These are phyloP conservation scores for Cenococcum geophilum DNA, from an alignment of 495 filamentous ascomycete genomes.

Conservation along the genomic window DNA sequence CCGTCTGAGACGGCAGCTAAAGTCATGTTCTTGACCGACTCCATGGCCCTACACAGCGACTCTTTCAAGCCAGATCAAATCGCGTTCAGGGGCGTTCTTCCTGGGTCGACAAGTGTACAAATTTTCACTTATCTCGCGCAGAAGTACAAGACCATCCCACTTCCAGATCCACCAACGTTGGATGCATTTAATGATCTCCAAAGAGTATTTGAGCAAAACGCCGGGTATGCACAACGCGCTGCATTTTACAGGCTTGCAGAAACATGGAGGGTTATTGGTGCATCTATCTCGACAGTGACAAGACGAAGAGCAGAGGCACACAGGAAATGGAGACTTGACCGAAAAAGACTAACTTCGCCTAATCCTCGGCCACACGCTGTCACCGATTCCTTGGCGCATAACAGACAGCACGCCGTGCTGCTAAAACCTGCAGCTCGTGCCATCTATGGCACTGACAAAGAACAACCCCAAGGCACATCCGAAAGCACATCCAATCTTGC, in stretches of 20 bases:
- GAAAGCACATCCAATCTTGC: slow-evolving; percentile 67
- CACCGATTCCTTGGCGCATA: slow-evolving; percentile 14
- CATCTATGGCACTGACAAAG: slow-evolving; percentile 24
- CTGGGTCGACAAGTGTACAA: slow-evolving; percentile 23
- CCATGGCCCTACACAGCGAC: slow-evolving; percentile 30
- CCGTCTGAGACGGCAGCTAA: slow-evolving; percentile 28
- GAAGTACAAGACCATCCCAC: slow-evolving; percentile 32
- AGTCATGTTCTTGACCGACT: slow-evolving; percentile 33
- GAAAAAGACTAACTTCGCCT: slow-evolving; percentile 8
- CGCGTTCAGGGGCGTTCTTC: slow-evolving; percentile 29
- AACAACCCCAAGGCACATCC: slow-evolving; percentile 36
- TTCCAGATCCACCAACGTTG: slow-evolving; percentile 23
- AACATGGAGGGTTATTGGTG: slow-evolving; percentile 35
- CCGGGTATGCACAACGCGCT: slow-evolving; percentile 30
- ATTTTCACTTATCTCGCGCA: slow-evolving; percentile 37
- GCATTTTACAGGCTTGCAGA: slow-evolving; percentile 33
- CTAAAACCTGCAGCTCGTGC: slow-evolving; percentile 16
- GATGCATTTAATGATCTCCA: slow-evolving; percentile 27
- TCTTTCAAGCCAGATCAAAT: slow-evolving; percentile 41
- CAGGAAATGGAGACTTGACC: slow-evolving; percentile 10
- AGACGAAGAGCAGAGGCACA: slow-evolving; percentile 25
- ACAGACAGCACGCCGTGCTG: slow-evolving; percentile 15
- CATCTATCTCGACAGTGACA: slow-evolving; percentile 19
- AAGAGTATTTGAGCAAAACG: slow-evolving; percentile 34
- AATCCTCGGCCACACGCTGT: neutral